Base-by-base conservation (phyloP, 2,329 filamentous ascomycete genomes). In the Fusarium citri region DNA sequence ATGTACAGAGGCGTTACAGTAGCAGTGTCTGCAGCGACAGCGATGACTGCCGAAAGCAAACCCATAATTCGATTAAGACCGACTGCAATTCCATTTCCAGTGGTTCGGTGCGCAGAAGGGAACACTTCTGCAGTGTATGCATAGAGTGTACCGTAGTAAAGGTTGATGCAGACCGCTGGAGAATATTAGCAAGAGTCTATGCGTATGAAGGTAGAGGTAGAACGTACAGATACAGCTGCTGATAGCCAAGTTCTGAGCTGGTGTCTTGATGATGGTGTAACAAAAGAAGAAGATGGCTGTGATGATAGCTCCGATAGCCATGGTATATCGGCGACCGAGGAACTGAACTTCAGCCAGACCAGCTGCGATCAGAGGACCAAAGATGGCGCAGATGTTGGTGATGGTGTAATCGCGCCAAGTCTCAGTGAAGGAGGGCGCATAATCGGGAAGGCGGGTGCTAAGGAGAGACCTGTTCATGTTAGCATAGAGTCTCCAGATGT, bases 11-110 rank as follows among this genome's bases (percentile, higher is more conserved):
- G 90, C 3, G 87, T 89, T 0, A 86, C 80, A 0, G 89, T 92
- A 0, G 80, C 77, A 2, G 89, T 91, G 72, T 91, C 79, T 0
- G 88, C 87, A 31, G 83, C 84, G 1, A 87, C 89, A 0, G 88
- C 91, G 31, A 94, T 87, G 11, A 93, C 85, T 0, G 91, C 90
- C 12, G 87, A 90, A 55, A 93, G 72, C 46, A 94, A 92, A 3
- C 91, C 91, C 91, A 93, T 93, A 69, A 93, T 77, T 3, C 91
- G 84, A 72, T 94, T 94, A 66, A 87, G 88, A 0, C 87, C 89
- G 31, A 93, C 91, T 0, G 90, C 88, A 45, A 94, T 86, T 2
- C 91, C 91, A 74, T 93, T 94, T 14, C 92, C 92, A 0, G 92
- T 94, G 0, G 91, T 90, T 5, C 92, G 85, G 73, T 94, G 91